Evolutionary conservation across 2,329 filamentous ascomycete species (phyloP), one percentile per base, ranked within the genome.

Genomic region (Monilinia laxa): DNA sequence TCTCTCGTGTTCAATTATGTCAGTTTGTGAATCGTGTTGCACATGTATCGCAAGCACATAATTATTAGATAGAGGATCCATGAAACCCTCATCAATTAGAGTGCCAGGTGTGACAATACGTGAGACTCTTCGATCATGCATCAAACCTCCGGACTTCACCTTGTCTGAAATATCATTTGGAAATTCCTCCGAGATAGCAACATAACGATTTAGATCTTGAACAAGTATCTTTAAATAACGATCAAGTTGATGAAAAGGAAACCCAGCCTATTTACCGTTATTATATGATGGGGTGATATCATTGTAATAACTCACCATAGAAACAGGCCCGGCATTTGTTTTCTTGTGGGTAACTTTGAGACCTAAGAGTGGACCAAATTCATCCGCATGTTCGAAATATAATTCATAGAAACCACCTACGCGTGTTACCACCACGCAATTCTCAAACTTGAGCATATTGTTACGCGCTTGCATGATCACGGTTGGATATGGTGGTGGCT

Each of bases 401-500:
- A 99, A 81, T 85, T 99, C 95, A 79, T 98, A 99, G 79, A 99
- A 99, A 68, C 93, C 90, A 66, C 95, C 95, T 38, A 99, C 93
- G 66, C 94, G 87, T 4, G 95, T 99, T 68, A 99, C 80, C 10
- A 99, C 78, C 51, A 99, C 90, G 78, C 94, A 98, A 73, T 96
- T 92, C 74, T 88, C 86, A 79, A 96, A 97, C 74, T 90, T 93
- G 72, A 87, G 84, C 89, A 98, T 97, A 79, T 97, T 96, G 71
- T 88, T 91, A 66, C 87, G 86, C 38, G 92, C 94, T 77, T 97
- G 93, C 75, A 92, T 86, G 67, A 98, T 81, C 58, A 98, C 90
- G n/a, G 92, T 90, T 20, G 95, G 93, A 77, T 97, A 97, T 6
- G 80, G 75, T 20, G 85, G 84, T 20, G 72, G 79, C 65, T 80